Evolutionary conservation across 148 eudicot species (phyloP).

Genomic region (Cornus suecica): DNA sequence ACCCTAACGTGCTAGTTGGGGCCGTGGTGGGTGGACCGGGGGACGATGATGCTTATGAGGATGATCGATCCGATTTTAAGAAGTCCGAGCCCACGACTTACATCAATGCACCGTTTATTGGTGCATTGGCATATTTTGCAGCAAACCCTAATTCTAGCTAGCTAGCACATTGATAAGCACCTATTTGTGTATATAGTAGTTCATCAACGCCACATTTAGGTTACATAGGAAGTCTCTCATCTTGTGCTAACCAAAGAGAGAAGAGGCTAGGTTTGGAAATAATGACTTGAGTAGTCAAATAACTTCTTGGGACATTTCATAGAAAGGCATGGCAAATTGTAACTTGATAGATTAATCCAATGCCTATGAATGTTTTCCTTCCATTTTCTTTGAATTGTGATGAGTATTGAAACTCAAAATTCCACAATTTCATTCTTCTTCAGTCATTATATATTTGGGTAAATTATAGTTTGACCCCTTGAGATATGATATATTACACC

Average conservation of each 20-base stretch:
- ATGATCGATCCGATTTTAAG: conserved; percentile 70
- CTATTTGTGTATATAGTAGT: conserved; percentile 14
- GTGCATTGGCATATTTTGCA: conserved; percentile 74
- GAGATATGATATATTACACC: no score
- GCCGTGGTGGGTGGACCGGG: conserved; percentile 95
- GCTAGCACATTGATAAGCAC: conserved; percentile 20
- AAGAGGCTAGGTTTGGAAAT: conserved; percentile 35
- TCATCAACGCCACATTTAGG: background rate
- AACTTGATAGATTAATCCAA: background rate
- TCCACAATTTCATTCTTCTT: no score
- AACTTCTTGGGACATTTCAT: background rate
- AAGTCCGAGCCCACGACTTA: conserved; percentile 93
- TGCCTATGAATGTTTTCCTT: no score
- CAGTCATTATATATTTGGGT: no score
- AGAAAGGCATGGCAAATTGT: background rate
- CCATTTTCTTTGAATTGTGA: no score
- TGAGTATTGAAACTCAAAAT: no score
- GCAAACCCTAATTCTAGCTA: conserved; percentile 54
- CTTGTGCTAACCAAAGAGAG: conserved; percentile 64
- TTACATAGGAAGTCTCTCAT: conserved; percentile 52
- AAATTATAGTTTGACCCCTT: no score
- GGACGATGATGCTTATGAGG: conserved; percentile 62
- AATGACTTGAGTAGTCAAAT: background rate
- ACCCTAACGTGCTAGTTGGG: conserved; percentile 69
- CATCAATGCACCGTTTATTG: conserved; percentile 93